These are phyloP conservation scores for Thalassiosira livingstoniorum DNA, from an alignment of 352 stramenopile genomes.

Conservation along the genomic window DNA sequence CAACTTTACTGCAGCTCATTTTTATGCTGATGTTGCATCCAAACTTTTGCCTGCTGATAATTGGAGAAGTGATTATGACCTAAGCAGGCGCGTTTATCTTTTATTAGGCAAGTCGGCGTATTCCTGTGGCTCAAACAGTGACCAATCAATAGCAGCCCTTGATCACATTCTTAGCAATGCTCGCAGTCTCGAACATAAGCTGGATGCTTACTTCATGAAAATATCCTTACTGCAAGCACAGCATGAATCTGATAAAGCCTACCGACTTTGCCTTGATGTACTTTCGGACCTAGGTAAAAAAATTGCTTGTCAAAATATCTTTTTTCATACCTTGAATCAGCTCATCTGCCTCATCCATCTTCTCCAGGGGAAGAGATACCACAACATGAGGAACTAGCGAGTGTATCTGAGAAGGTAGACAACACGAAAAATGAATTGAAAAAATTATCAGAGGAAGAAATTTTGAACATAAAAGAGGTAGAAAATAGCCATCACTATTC, in stretches of 20 bases:
- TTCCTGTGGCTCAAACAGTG: slow-evolving; percentile 42
- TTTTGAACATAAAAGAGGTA: too few species aligned
- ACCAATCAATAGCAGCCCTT: too few species aligned
- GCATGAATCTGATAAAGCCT: slow-evolving; percentile 11
- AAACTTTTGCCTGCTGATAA: slow-evolving; percentile 32
- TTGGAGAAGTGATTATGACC: slow-evolving; percentile 36
- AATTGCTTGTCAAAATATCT: too few species aligned
- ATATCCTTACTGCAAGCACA: neutral
- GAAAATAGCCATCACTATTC: too few species aligned
- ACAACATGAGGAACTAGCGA: too few species aligned
- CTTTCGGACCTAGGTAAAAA: slow-evolving; percentile 50
- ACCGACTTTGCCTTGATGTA: slow-evolving; percentile 26
- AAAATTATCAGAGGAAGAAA: too few species aligned
- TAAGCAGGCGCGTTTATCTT: slow-evolving; percentile 20
- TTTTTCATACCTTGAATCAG: too few species aligned
- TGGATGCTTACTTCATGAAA: slow-evolving; percentile 39
- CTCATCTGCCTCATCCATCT: too few species aligned
- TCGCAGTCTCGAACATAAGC: slow-evolving; percentile 41
- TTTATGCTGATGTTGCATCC: slow-evolving; percentile 34
- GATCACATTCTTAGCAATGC: too few species aligned
- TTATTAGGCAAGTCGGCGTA: slow-evolving; percentile 21
- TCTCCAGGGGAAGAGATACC: too few species aligned
- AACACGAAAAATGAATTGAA: too few species aligned
- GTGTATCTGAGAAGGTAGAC: too few species aligned
- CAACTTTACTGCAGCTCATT: slow-evolving; percentile 23